phyloP scores from a whole-genome alignment of 2,329 filamentous ascomycete species.

The Emmonsiellopsis sp. region DNA sequence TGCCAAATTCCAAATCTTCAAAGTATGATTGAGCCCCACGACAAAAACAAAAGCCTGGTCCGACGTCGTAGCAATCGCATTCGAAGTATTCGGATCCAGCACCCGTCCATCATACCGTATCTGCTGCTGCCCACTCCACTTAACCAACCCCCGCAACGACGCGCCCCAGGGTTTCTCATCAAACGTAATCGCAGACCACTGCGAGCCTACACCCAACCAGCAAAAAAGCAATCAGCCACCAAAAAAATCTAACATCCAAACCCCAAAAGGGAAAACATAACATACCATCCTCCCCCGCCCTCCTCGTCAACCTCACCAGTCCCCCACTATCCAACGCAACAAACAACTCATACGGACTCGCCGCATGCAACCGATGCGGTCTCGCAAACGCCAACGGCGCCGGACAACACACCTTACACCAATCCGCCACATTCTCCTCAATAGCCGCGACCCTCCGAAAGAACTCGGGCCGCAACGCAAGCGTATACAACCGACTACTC shows the following conservation, averaged over 20 bases:
- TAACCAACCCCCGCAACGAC: slow-evolving; percentile 38
- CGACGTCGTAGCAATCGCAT: slow-evolving; percentile 36
- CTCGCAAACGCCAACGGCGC: slow-evolving; percentile 67
- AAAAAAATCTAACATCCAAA: slow-evolving; percentile 1
- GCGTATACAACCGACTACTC: slow-evolving; percentile 69
- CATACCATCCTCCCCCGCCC: slow-evolving; percentile 41
- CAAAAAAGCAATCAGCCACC: slow-evolving; percentile 9
- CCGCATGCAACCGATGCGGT: slow-evolving; percentile 71
- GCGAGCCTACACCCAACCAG: slow-evolving; percentile 20
- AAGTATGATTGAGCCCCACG: slow-evolving; percentile 76
- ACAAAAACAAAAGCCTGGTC: slow-evolving; percentile 55
- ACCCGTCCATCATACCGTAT: slow-evolving; percentile 32
- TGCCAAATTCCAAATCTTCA: slow-evolving; percentile 83
- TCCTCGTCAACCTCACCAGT: slow-evolving; percentile 58
- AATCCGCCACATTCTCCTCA: slow-evolving; percentile 64
- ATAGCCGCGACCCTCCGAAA: slow-evolving; percentile 62
- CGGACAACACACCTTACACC: slow-evolving; percentile 65
- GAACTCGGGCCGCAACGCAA: slow-evolving; percentile 73
- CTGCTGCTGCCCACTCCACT: slow-evolving; percentile 34
- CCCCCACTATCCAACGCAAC: slow-evolving; percentile 50
- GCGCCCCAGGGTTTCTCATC: slow-evolving; percentile 40
- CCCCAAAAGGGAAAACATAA: not conserved
- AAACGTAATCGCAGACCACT: slow-evolving; percentile 38
- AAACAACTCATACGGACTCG: slow-evolving; percentile 63
- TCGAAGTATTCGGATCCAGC: slow-evolving; percentile 34